These are phyloP conservation scores for Malassezia slooffiae DNA, from an alignment of 1,284 basidiomycete genomes.

Conservation along the genomic window DNA sequence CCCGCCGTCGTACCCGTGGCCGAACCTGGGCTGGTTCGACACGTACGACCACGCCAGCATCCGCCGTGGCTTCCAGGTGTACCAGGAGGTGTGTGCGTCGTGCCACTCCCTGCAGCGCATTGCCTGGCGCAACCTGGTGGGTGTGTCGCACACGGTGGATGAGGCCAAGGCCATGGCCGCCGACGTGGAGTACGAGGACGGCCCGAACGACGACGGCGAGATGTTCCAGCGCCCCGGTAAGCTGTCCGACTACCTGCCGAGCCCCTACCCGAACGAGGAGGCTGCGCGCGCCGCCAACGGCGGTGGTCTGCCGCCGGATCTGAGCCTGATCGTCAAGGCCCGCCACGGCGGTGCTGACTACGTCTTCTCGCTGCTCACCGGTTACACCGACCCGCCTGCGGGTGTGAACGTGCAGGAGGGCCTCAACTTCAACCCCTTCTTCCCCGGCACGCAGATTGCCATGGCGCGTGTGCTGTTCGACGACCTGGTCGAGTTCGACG, in stretches of 20 bases:
- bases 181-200: conserved; percentile 82
- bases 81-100: conserved; percentile 95
- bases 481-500: conserved; percentile 49
- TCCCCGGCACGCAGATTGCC: conserved; percentile 62
- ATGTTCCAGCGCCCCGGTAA: conserved; percentile 99
- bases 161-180: conserved; percentile 87
- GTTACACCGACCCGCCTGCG: conserved; percentile 91
- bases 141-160: conserved; percentile 88
- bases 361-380: conserved; percentile 89
- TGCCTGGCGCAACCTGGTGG: conserved; percentile 98
- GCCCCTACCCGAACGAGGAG: conserved; percentile 95
- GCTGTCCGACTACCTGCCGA: conserved; percentile 88
- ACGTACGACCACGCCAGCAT: conserved; percentile 96
- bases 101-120: conserved; percentile 99
- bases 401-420: conserved; percentile 78
- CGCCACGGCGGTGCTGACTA: conserved; percentile 96
- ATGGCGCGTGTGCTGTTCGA: conserved; percentile 97
- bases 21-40: conserved; percentile 74
- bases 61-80: conserved; percentile 94
- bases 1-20: conserved; percentile 76
- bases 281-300: conserved; percentile 87
- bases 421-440: conserved; percentile 47
- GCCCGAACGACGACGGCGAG: conserved; percentile 86
- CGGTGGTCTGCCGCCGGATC: conserved; percentile 91
- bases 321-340: conserved; percentile 94